Evolutionary conservation across 345 rosid genomes (phyloP), one percentile per base, ranked within the genome.

Genomic region (Conringia planisiliqua): DNA sequence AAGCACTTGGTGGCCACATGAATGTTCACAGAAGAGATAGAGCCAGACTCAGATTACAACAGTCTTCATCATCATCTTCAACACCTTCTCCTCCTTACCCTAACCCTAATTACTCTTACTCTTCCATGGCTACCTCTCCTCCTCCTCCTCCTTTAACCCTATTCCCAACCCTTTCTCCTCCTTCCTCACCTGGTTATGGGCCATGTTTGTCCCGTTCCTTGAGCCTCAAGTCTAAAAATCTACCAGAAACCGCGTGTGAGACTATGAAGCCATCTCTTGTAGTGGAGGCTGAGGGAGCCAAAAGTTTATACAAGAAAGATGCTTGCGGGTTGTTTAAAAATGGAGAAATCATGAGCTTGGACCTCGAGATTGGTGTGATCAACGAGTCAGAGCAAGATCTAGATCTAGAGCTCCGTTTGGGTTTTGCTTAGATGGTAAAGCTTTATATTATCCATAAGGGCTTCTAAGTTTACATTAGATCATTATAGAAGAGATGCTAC

Each of bases 1-100:
- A 94, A 81, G 98, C 98, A 70, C 91, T 94, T 61, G 98, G 98
- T 20, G 97, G 98, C 22, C 98, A 93, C 84, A 93, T 90, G 98
- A 93, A 93, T 74, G 97, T 93, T 52, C 98, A 94, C 50, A 85
- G 96, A 44, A 84, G 96, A 79, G 98, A 94, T 83, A 86, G 97
- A 50, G 98, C 97, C n/a, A 86, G 93, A 70, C 70, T 94, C 52
- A 86, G 95, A 73, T 85, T 86, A 73, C 79, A 79, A 70, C 90
- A 89, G 18, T 85, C 94, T 17, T 83, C 96, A 36, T 83, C 96
- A 58, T 72, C 61, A 32, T 73, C 60, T 80, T 82, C 71, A 68
- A 74, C 82, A 86, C 82, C 67, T 66, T 75, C 86, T 74, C 88
- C 61, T 60, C 82, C 83, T 86, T 82, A 82, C 83, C 93, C 90